Evolutionary conservation across 164 flowering plant species (phyloP).

Genomic region (Santalum album): DNA sequence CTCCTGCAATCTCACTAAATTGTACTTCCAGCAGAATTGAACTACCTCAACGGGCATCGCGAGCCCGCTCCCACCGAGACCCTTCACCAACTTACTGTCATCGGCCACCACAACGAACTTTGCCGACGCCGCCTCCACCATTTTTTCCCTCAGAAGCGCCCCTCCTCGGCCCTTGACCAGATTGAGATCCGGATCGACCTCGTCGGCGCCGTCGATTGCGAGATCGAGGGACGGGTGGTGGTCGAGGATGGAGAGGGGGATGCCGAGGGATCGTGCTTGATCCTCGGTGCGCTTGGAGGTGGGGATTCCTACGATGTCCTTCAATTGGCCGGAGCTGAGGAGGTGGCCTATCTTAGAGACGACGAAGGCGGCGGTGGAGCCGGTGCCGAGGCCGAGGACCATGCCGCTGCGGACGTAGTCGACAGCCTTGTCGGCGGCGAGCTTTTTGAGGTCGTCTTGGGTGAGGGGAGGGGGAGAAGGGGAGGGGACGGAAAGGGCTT

Average conservation of each 20-base stretch:
- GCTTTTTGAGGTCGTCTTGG: conserved; percentile 75
- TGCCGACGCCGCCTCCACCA: conserved; percentile 56
- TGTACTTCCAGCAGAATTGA: conserved; percentile 55
- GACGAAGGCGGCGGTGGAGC: conserved; percentile 87
- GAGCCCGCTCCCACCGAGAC: conserved; percentile 45
- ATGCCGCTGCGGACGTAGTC: conserved; percentile 68
- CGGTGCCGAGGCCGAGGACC: conserved; percentile 88
- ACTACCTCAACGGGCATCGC: conserved; percentile 58
- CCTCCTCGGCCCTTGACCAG: conserved; percentile 58
- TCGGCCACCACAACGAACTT: conserved; percentile 49
- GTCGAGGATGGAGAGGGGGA: conserved; percentile 42
- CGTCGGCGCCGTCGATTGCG: conserved; percentile 60
- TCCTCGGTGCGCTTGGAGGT: conserved; percentile 49
- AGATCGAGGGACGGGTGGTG: conserved; percentile 36
- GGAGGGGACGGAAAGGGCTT: conserved; percentile 32
- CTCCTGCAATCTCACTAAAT: conserved; percentile 44
- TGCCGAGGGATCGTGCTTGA: conserved; percentile 40
- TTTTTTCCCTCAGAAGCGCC: conserved; percentile 49
- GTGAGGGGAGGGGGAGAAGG: conserved; percentile 31
- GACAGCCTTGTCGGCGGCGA: conserved; percentile 84
- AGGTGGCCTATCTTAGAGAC: conserved; percentile 63
- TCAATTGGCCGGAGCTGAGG: conserved; percentile 35
- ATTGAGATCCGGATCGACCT: conserved; percentile 45
- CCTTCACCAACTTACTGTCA: conserved; percentile 38
- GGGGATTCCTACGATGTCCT: conserved; percentile 48